These are phyloP conservation scores for Monosporascus ibericus DNA, from an alignment of 2,329 filamentous ascomycete genomes.

Conservation along the genomic window DNA sequence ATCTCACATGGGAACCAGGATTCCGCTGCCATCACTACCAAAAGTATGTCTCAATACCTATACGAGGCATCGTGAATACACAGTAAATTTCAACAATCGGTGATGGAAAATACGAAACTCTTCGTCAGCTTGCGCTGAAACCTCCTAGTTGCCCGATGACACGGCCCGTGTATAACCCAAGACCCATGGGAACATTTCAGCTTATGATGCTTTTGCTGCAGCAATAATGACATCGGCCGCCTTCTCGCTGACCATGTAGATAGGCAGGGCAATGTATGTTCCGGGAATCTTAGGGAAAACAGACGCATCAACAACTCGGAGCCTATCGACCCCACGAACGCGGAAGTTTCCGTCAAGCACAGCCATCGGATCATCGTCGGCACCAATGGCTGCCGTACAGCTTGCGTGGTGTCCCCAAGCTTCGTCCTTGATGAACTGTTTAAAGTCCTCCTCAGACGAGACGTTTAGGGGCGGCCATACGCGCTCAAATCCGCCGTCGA, in stretches of 20 bases:
- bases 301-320: conserved; percentile 50
- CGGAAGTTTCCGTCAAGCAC: conserved; percentile 47
- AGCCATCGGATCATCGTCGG: conserved; percentile 41
- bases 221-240: conserved; percentile 44
- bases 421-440: conserved; percentile 38
- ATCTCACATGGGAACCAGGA: no score
- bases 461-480: conserved; percentile 10
- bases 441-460: conserved; percentile 32
- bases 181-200: no score
- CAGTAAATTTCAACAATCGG: no score
- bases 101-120: no score
- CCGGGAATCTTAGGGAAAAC: conserved; percentile 42
- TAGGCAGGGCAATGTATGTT: conserved; percentile 39
- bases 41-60: no score
- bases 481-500: conserved; percentile 14
- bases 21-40: no score
- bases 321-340: conserved; percentile 42
- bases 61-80: no score
- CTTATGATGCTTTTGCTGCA: no score
- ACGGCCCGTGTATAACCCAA: no score
- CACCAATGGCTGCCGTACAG: conserved; percentile 46
- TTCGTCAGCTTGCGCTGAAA: no score
- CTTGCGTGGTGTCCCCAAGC: conserved; percentile 50
- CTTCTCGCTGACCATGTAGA: conserved; percentile 51
- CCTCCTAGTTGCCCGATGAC: no score